Base-by-base conservation (phyloP, 495 filamentous ascomycete genomes). In the Talaromyces ruber region DNA sequence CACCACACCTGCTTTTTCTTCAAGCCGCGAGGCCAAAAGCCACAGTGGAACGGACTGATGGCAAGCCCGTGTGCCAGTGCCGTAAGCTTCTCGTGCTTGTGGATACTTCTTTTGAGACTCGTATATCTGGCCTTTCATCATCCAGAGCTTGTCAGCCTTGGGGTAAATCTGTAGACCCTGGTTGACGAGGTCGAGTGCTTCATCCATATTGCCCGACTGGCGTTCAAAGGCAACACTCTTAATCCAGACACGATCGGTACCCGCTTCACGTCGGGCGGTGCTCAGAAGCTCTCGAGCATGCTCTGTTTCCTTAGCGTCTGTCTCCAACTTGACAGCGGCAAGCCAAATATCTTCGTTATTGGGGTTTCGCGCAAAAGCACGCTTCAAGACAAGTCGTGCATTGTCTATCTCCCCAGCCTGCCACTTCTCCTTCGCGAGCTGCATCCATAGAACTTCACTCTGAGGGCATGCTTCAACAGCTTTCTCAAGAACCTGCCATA, bases 51-150 rank as follows among this genome's bases (percentile, higher is more conserved):
- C 85, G 1, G 90, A 91, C 26, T 88, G 86, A 4, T 91, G 82
- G 55, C 90, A 92, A 16, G 91, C 92, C 54, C 92, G 88, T 3
- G 91, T 95, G 47, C 95, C 94, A 37, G 89, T 89, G 64, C 84
- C 84, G 74, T 94, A 98, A 1, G 95, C 93, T 70, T 99, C 92
- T 53, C 93, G 84, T 4, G 95, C 94, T 70, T 95, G 88, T 0
- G 90, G 86, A 39, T 89, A 76, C 69, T 89, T 89, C 63, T 79
- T 82, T 58, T 89, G 82, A 16, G 83, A 76, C 66, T 96, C 89
- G 81, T 98, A 99, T 63, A 98, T 91, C 66, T 99, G 94, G 4
- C 95, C 94, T 75, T 98, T 99, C 79, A 96, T 91, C 90, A 97
- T 97, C 87, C 92, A 96, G 11, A 99, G 82, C 71, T 97, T 97